Conservation (phyloP, 129 eudicot genomes). For the Gnaphalium uliginosum region DNA sequence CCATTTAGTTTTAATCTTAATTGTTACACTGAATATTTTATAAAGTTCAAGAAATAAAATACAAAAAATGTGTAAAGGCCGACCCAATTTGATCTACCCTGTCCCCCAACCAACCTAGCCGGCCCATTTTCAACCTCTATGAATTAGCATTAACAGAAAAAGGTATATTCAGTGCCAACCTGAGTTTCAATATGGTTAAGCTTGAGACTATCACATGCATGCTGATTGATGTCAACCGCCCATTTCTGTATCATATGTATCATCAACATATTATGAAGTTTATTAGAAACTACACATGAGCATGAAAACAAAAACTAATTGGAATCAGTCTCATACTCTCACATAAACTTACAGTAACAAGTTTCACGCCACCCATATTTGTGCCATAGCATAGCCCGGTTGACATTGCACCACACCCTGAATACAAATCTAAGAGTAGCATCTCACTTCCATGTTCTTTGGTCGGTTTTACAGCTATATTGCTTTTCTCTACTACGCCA, state of each 20-base stretch:
- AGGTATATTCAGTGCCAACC: constrained; percentile 21
- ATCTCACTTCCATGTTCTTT: neutral
- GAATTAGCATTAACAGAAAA: neutral
- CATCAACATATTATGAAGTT: neutral
- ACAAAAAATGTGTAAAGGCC: no score
- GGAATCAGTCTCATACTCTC: neutral
- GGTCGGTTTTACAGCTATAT: neutral
- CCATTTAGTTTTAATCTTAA: neutral
- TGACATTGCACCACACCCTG: constrained; percentile 72
- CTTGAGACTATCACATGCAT: constrained; percentile 49
- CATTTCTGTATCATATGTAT: constrained; percentile 39
- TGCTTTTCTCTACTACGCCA: constrained; percentile 24
- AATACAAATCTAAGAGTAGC: constrained; percentile 49
- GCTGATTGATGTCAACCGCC: constrained; percentile 50
- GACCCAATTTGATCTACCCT: no score
- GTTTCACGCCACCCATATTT: constrained; percentile 37
- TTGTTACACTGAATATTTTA: neutral
- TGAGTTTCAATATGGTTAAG: constrained; percentile 50
- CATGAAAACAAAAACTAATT: neutral
- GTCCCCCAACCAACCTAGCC: neutral
- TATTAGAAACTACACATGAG: neutral
- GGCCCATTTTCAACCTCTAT: neutral
- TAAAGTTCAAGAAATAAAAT: no score
- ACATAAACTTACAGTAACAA: constrained; percentile 42
- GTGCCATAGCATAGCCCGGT: constrained; percentile 59